A percentile compares a stretch with the other conserved stretches of the same genome.
Conservation (phyloP, 108 stramenopile species). For the Pseudonitzschia delicatissima region DNA sequence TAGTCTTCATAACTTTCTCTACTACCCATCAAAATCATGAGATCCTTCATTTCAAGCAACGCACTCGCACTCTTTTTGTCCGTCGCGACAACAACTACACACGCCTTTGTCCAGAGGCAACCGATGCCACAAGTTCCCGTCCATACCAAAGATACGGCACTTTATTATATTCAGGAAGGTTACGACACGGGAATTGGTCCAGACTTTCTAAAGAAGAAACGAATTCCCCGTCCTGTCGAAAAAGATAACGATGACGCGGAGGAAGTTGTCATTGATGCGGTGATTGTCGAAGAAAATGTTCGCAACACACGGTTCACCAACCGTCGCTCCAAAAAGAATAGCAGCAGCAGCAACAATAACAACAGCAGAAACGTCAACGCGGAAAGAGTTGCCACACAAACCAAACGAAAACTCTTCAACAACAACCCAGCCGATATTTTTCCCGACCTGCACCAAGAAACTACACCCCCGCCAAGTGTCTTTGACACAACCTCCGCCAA, state of each 20-base stretch:
- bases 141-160: neutral
- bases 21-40: neutral
- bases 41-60: constrained; percentile 8
- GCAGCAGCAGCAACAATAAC: neutral
- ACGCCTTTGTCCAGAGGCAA: neutral
- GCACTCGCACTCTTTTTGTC: constrained; percentile 1
- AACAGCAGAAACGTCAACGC: neutral
- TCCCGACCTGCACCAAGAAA: neutral
- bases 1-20: neutral
- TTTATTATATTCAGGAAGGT: neutral
- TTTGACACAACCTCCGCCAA: constrained; percentile 17
- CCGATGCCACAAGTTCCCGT: neutral
- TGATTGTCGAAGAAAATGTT: neutral
- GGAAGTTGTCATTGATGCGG: constrained; percentile 1
- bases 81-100: neutral
- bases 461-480: neutral
- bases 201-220: neutral
- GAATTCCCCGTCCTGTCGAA: neutral
- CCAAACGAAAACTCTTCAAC: neutral
- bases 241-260: neutral
- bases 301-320: too few species aligned
- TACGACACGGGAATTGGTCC: constrained; percentile 7
- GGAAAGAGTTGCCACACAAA: neutral
- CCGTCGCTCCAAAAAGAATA: too few species aligned
- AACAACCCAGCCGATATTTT: neutral